phyloP scores from a whole-genome alignment of 2,329 filamentous ascomycete genomes.

The Botryotinia globosa region DNA sequence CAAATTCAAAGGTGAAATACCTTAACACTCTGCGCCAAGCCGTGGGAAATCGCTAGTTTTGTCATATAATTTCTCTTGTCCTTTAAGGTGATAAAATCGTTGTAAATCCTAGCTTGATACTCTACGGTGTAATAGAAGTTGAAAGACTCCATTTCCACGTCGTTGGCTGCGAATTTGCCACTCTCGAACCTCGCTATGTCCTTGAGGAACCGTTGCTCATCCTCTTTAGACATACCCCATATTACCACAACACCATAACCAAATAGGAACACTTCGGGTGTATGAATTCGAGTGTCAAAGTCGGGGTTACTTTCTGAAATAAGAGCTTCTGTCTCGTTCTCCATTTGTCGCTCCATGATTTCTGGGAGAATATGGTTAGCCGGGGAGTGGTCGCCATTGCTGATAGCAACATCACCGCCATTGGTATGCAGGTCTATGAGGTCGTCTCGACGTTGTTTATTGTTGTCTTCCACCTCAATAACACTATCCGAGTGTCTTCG shows the following conservation, averaged over 20 bases:
- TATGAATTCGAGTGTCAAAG: constrained; percentile 85
- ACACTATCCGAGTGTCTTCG: constrained; percentile 75
- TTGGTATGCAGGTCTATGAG: constrained; percentile 58
- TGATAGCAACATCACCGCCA: constrained; percentile 37
- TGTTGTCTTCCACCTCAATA: constrained; percentile 62
- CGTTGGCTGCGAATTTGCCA: constrained; percentile 82
- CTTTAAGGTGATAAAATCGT: constrained; percentile 93
- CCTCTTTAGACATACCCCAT: constrained; percentile 92
- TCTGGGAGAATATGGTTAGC: constrained; percentile 28
- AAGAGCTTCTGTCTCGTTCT: constrained; percentile 38
- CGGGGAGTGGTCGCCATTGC: constrained; percentile 35
- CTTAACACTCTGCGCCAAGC: constrained; percentile 93
- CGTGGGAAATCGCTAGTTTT: constrained; percentile 94
- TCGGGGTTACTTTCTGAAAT: constrained; percentile 52
- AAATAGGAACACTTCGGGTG: constrained; percentile 92
- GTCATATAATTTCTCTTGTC: constrained; percentile 98
- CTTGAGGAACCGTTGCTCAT: constrained; percentile 88
- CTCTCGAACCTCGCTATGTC: constrained; percentile 92
- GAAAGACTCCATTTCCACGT: constrained; percentile 94
- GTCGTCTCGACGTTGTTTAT: constrained; percentile 54
- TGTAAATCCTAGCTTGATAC: constrained; percentile 98
- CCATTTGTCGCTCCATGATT: constrained; percentile 37
- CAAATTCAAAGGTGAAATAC: constrained; percentile 41
- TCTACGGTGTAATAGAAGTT: constrained; percentile 99
- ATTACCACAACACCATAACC: constrained; percentile 97